Conservation (phyloP, 768 basidiomycete genomes). For the Xerocomus spinulosus region DNA sequence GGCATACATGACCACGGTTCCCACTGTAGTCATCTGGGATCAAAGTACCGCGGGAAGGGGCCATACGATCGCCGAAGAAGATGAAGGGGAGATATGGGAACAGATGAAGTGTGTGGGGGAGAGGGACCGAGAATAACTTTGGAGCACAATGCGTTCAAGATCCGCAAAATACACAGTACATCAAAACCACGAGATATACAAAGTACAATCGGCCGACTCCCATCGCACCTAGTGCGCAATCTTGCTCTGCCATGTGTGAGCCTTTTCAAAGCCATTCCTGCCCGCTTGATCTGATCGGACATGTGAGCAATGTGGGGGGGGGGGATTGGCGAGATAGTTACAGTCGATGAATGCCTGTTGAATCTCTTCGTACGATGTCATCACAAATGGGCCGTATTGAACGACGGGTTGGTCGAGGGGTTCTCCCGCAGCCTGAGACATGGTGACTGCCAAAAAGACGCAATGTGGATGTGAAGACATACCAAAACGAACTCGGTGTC, state of each 20-base stretch:
- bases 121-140: conserved; percentile 28
- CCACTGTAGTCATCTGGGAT: conserved; percentile 66
- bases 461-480: conserved; percentile 16
- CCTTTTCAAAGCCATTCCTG: conserved; percentile 88
- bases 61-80: conserved; percentile 22
- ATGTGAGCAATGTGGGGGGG: conserved; percentile 1
- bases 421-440: conserved; percentile 68
- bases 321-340: conserved; percentile 30
- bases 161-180: neutral
- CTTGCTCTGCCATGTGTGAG: conserved; percentile 79
- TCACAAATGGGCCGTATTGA: conserved; percentile 86
- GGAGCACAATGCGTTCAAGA: neutral
- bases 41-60: conserved; percentile 24
- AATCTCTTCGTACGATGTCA: conserved; percentile 78
- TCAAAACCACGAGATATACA: neutral
- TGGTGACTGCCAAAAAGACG: conserved; percentile 2
- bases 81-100: conserved; percentile 66
- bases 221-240: conserved; percentile 45
- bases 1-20: conserved; percentile 55
- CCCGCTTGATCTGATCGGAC: conserved; percentile 56
- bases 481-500: conserved; percentile 76
- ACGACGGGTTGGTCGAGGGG: conserved; percentile 85
- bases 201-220: neutral
- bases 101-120: conserved; percentile 52
- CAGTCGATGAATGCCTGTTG: conserved; percentile 79